These are phyloP conservation scores for Alternaria consortialis DNA, from an alignment of 2,329 filamentous ascomycete genomes.

Conservation along the genomic window DNA sequence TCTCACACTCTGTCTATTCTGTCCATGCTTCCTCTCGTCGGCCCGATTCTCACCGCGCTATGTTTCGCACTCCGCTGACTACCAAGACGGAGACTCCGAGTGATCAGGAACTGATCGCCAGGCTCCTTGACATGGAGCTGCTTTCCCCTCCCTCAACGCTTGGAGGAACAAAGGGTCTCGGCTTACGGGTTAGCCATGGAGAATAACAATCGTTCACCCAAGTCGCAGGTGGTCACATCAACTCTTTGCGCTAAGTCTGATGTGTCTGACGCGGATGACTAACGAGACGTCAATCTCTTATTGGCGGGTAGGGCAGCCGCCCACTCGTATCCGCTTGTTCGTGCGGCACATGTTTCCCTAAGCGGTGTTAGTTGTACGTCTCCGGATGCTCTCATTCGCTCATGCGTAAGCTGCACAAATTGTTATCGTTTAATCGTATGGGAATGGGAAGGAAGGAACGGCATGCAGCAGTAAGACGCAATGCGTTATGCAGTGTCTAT, in stretches of 20 bases:
- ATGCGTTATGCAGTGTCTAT: neutral
- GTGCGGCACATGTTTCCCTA: constrained; percentile 1
- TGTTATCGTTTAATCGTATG: neutral
- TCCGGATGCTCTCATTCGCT: constrained; percentile 9
- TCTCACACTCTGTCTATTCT: constrained; percentile 5
- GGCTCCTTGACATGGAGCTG: constrained; percentile 7
- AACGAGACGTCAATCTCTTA: neutral
- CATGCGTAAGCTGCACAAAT: neutral
- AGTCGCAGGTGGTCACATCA: neutral
- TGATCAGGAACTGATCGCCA: constrained; percentile 15
- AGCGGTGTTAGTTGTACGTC: neutral
- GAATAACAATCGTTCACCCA: neutral
- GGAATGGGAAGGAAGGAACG: neutral
- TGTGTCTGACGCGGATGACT: neutral
- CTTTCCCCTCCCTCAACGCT: constrained; percentile 2
- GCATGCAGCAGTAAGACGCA: neutral
- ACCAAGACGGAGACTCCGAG: constrained; percentile 1
- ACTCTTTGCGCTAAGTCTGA: neutral
- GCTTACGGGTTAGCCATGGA: constrained; percentile 5
- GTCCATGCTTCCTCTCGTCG: constrained; percentile 12
- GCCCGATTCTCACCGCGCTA: constrained; percentile 18
- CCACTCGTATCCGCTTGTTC: constrained; percentile 5
- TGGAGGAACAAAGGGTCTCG: neutral
- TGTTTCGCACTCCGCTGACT: constrained; percentile 17
- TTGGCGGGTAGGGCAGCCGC: neutral